Evolutionary conservation across 2,329 filamentous ascomycete genomes (phyloP).

Genomic region (Drechslerella coelobrocha): DNA sequence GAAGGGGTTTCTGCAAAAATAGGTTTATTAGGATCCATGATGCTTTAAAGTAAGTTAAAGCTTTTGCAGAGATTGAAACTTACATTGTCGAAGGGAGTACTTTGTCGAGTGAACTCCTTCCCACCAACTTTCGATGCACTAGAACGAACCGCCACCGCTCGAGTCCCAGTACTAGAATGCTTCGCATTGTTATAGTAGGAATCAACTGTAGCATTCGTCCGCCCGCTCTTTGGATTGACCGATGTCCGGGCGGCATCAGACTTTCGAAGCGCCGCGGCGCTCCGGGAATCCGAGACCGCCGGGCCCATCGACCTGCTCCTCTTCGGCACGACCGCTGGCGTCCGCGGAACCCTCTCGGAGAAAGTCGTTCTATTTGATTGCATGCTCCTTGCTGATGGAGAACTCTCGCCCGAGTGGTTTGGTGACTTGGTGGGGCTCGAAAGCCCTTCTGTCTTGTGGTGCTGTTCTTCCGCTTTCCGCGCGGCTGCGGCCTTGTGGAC

Average conservation of each 20-base stretch:
- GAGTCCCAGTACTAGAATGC: constrained; percentile 38
- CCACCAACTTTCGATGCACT: constrained; percentile 21
- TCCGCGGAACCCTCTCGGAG: constrained; percentile 17
- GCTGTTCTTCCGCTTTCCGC: constrained; percentile 30
- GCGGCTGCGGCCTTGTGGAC: constrained; percentile 38
- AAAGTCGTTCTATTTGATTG: constrained; percentile 36
- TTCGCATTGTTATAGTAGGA: constrained; percentile 35
- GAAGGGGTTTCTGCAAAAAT: constrained; percentile 34
- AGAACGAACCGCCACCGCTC: constrained; percentile 31
- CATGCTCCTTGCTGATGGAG: constrained; percentile 25
- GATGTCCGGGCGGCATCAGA: constrained; percentile 19
- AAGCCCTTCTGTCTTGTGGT: constrained; percentile 9
- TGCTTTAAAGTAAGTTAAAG: neutral
- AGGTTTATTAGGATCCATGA: constrained; percentile 1
- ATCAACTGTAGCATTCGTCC: constrained; percentile 21
- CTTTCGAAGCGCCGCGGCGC: constrained; percentile 10
- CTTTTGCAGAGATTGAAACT: neutral
- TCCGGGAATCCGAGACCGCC: constrained; percentile 9
- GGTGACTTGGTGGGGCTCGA: constrained; percentile 17
- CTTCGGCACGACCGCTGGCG: constrained; percentile 22
- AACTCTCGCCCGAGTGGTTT: constrained; percentile 25
- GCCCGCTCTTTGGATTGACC: constrained; percentile 16
- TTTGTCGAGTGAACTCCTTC: constrained; percentile 32
- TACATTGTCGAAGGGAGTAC: constrained; percentile 48
- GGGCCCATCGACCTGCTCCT: constrained; percentile 43